Base-by-base conservation (phyloP, 192 early-diverging fungal genomes). In the Coemansia sp. region DNA sequence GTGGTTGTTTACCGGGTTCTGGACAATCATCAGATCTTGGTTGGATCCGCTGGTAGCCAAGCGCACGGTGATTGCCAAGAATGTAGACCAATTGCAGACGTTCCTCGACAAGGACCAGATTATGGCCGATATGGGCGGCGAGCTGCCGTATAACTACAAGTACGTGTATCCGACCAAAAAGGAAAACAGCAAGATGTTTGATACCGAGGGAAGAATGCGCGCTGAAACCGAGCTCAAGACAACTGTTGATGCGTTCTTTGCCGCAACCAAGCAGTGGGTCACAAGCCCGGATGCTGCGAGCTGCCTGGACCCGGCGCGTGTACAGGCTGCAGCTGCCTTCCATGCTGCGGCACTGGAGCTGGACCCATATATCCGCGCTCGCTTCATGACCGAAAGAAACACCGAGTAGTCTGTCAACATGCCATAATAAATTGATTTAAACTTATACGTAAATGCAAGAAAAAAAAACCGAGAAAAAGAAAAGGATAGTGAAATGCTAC, bases 1-100 rank as follows among this genome's bases (percentile, higher is more conserved):
- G 40, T 97, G 93, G 90, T 83, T 95, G 55, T 96, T 96, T 60
- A 81, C 85, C 40, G 91, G 90, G 22, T 30, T 92, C 29, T 97
- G 94, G 94, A 85, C 76, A 33, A 61, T 96, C 56, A 89, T 97
- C 56, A 83, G 84, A 29, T 88, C 91, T 12, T 84, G 90, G 64
- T 72, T 96, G 11, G 94, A 96, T 62, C 92, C 94, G 7, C 85
- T 90, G 22, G 91, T 96, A 3, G 93, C 87, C 31, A 78, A 84
- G 58, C 94, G 96, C 68, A 88, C 95, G 57, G 52, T 74, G 2
- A 90, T 96, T 33, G 86, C 90, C 16, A 88, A 90, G 58, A 78
- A 76, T n/a, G 50, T 85, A 18, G 80, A 90, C 7, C 78, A 88
- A 6, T 61, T 94, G 7, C 63, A 75, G 17, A 66, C 85, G 8